Evolutionary conservation across 352 stramenopile genomes (phyloP), one percentile per base, ranked within the genome.

Genomic region (Globisporangium okanoganense): DNA sequence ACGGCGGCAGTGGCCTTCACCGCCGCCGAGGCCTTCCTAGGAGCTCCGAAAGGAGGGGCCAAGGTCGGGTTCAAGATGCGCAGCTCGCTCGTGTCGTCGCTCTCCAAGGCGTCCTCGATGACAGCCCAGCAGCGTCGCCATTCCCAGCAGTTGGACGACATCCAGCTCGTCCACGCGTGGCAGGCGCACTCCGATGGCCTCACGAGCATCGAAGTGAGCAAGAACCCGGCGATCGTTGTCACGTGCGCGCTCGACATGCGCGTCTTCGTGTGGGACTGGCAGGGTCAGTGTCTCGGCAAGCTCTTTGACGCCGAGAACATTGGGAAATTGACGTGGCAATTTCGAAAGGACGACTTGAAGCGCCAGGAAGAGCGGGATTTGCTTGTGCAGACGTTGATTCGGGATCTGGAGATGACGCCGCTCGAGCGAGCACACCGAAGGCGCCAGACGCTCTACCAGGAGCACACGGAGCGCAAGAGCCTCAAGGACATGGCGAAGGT

Each of bases 241-340:
- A 90, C 79, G 0, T 89, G 79, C 56, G 69, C 67, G 6, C 56
- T 89, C 44, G 82, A 92, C 54, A 87, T 85, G 71, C 66, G 70
- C 2, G 78, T 92, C 4, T 89, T 79, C 54, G 67, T 92, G 5
- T 92, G 79, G 82, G 75, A 78, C 43, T 92, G 82, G 82, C 60
- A 83, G 27, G 79, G 79, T 0, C 38, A 33, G n/a, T 85, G 73
- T 31, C 52, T 90, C 0, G 82, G 82, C 1, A 87, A 86, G 41
- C 58, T 90, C 2, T 90, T 88, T 58, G 81, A 87, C 16, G 68
- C 72, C 0, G 82, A 92, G 29, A 87, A 84, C 24, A 59, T 75
- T 9, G 73, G 71, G 0, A 44, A 56, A 0, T 82, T 65, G 59
- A 62, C 58, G 31, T 92, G 82, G 82, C 67, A 58, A 2, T 92